These are phyloP conservation scores for Lasiodiplodia theobromae DNA, from an alignment of 2,329 filamentous ascomycete genomes.

Conservation along the genomic window DNA sequence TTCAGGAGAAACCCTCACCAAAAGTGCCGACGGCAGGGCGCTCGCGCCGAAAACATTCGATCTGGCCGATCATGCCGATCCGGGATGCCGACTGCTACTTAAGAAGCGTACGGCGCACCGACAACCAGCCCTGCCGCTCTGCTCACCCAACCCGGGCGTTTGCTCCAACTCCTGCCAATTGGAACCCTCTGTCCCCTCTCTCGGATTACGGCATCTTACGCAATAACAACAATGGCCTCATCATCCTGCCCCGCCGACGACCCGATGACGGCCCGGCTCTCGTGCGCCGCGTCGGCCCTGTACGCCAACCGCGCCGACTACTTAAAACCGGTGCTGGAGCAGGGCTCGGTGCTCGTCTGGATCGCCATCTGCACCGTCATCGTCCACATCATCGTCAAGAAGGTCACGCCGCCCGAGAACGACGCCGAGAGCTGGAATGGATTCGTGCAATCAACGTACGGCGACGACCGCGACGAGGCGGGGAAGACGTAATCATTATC, in stretches of 20 bases:
- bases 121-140: not conserved
- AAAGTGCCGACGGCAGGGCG: conserved; percentile 1
- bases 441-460: conserved; percentile 25
- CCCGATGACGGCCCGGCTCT: conserved; percentile 7
- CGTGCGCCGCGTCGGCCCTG: conserved; percentile 3
- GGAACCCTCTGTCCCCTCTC: not conserved
- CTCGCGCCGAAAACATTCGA: conserved; percentile 27
- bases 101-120: not conserved
- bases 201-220: not conserved
- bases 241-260: conserved; percentile 15
- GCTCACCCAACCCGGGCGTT: not conserved
- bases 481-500: not conserved
- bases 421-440: conserved; percentile 27
- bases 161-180: not conserved
- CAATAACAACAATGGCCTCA: conserved; percentile 12
- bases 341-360: conserved; percentile 17
- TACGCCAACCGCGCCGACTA: not conserved
- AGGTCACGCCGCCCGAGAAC: conserved; percentile 23
- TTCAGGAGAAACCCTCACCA: not conserved
- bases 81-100: conserved; percentile 24
- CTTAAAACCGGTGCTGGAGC: conserved; percentile 13
- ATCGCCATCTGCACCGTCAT: conserved; percentile 11
- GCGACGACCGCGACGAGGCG: conserved; percentile 13
- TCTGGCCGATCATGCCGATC: conserved; percentile 26
- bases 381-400: conserved; percentile 22